Evolutionary conservation across 306 rosid genomes (phyloP).

Genomic region (Quercus aquifolioides): DNA sequence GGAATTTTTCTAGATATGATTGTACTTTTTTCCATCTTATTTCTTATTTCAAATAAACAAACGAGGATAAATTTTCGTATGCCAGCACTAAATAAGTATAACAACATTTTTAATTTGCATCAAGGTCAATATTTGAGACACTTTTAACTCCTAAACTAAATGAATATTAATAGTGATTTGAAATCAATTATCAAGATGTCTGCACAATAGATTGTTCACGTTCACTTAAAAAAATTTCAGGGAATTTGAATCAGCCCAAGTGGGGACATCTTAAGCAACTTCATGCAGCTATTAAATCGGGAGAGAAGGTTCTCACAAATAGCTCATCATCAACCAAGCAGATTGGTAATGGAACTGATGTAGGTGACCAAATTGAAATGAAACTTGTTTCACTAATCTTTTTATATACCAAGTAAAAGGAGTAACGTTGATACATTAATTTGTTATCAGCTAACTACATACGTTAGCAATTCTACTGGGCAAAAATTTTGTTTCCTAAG

Average conservation of each 20-base stretch:
- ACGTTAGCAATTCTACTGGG: background rate
- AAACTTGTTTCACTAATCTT: background rate
- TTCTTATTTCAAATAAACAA: no score
- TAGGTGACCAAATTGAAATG: background rate
- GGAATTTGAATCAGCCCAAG: constrained; percentile 29
- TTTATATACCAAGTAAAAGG: background rate
- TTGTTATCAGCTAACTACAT: background rate
- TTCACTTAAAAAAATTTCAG: background rate
- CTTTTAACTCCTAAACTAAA: no score
- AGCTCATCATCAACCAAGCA: background rate
- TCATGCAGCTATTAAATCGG: constrained; percentile 12
- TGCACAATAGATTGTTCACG: no score
- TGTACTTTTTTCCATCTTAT: no score
- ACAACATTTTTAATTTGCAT: no score
- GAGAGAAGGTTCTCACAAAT: constrained; percentile 8
- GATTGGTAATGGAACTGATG: background rate
- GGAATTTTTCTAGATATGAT: no score
- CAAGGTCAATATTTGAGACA: no score
- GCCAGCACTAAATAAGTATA: no score
- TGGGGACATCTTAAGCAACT: constrained; percentile 36
- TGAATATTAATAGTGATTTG: no score
- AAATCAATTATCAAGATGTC: no score
- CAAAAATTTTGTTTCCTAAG: constrained; percentile 5
- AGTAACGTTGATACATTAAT: background rate
- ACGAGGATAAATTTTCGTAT: no score